These are phyloP conservation scores for Puccinia sorghi DNA, from an alignment of 1,284 basidiomycete genomes.

Conservation along the genomic window DNA sequence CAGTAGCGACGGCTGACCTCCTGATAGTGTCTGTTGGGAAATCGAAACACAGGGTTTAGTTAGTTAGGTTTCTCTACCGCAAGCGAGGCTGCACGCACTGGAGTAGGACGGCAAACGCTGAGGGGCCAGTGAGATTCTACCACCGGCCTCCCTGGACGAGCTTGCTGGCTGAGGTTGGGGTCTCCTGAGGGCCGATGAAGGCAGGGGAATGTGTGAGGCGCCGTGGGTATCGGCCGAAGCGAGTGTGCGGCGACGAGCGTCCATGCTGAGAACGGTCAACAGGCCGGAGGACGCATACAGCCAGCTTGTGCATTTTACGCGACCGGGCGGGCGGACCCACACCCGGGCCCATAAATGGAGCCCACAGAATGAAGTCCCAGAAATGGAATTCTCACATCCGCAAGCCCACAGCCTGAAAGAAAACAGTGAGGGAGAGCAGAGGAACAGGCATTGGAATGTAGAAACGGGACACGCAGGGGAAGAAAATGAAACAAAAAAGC, in stretches of 20 bases:
- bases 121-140: conserved; percentile 34
- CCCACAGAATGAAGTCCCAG: too few relatives aligned
- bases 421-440: too few relatives aligned
- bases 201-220: conserved; percentile 30
- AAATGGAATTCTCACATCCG: too few relatives aligned
- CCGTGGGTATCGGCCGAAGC: conserved; percentile 16
- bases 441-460: too few relatives aligned
- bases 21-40: not conserved
- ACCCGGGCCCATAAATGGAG: too few relatives aligned
- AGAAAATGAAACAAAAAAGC: too few relatives aligned
- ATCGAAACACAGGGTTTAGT: not conserved
- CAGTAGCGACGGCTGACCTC: not conserved
- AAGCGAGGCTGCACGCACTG: not conserved
- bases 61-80: not conserved
- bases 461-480: too few relatives aligned
- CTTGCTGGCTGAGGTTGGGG: not conserved
- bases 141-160: conserved; percentile 6
- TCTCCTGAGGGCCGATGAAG: conserved; percentile 31
- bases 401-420: too few relatives aligned
- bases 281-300: too few relatives aligned
- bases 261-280: not conserved
- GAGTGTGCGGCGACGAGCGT: conserved; percentile 34
- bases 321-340: too few relatives aligned
- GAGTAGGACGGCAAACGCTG: conserved; percentile 21
- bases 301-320: too few relatives aligned